These are phyloP conservation scores for Arabidopsis arenosa DNA, from an alignment of 345 rosid genomes.

Conservation along the genomic window DNA sequence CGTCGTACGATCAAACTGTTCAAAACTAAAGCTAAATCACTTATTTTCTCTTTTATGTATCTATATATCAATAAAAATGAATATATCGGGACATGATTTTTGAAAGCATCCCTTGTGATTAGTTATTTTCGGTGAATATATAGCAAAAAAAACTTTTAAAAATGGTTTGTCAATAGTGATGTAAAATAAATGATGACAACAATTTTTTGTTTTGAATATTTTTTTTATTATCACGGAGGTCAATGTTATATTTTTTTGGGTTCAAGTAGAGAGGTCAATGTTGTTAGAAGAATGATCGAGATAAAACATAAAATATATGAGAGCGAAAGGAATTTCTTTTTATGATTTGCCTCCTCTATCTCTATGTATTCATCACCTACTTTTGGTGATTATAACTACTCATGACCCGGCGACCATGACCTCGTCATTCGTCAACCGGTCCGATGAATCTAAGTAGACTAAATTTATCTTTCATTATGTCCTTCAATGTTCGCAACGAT, in stretches of 20 bases:
- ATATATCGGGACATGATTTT: not conserved
- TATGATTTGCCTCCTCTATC: too few relatives aligned
- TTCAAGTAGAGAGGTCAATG: too few relatives aligned
- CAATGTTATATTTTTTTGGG: too few relatives aligned
- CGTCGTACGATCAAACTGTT: conserved; percentile 29
- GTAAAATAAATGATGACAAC: not conserved
- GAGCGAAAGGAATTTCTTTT: too few relatives aligned
- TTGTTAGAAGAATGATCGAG: not conserved
- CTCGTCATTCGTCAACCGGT: too few relatives aligned
- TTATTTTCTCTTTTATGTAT: conserved; percentile 22
- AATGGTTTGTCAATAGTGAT: conserved; percentile 3
- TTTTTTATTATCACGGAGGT: not conserved
- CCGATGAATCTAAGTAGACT: too few relatives aligned
- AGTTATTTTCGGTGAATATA: not conserved
- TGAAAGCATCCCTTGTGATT: not conserved
- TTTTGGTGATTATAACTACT: too few relatives aligned
- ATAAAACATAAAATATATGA: too few relatives aligned
- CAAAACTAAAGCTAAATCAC: conserved; percentile 22
- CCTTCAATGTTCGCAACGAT: too few relatives aligned
- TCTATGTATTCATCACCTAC: too few relatives aligned
- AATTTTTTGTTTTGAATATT: not conserved
- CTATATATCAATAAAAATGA: not conserved
- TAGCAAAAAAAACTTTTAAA: not conserved
- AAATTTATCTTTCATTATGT: too few relatives aligned
- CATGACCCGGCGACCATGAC: too few relatives aligned